Evolutionary conservation across 352 stramenopile genomes (phyloP), one percentile per base, ranked within the genome.

Genomic region (Pythium periplocum): DNA sequence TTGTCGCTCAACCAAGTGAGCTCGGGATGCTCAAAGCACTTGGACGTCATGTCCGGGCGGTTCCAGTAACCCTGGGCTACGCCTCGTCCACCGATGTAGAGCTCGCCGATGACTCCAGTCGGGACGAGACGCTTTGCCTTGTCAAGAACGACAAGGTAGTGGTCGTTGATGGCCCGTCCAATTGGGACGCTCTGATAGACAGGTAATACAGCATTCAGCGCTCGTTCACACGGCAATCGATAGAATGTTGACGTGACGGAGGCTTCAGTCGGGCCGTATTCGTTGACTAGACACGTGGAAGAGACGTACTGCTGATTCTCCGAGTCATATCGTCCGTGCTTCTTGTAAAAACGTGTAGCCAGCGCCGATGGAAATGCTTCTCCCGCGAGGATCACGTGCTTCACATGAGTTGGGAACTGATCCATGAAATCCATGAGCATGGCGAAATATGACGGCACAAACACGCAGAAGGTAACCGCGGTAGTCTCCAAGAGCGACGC

Each of bases 1-100:
- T 53, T 30, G 45, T 57, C 30, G 7, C 46, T 42, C 55, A 43
- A 57, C 12, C 12, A 5, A 26, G 48, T 39, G 3, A 64, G 37
- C 10, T 61, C 49, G 43, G 48, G 48, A 43, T 71, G 41, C 12
- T 59, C 10, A 45, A 83, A 79, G 12, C 38, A 55, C 59, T 68
- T 30, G 0, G 45, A 10, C 1, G 75, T 87, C 10, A 86, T 54
- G 1, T 80, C 70, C 2, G 69, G 57, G 9, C 72, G 65, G 37
- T 62, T 52, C 64, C 78, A 84, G 62, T 95, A 95, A 1, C 83
- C 83, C 7, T 48, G 45, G 1, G 79, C 78, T 41, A 95, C 70
- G 47, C 83, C 81, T 7, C 45, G 43, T 1, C 85, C 85, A 12
- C 80, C 80, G 31, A 95, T 72, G 50, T 74, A 93, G 6, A 95